Evolutionary conservation across 495 filamentous ascomycete genomes (phyloP).

Genomic region (Bacidia rubella): DNA sequence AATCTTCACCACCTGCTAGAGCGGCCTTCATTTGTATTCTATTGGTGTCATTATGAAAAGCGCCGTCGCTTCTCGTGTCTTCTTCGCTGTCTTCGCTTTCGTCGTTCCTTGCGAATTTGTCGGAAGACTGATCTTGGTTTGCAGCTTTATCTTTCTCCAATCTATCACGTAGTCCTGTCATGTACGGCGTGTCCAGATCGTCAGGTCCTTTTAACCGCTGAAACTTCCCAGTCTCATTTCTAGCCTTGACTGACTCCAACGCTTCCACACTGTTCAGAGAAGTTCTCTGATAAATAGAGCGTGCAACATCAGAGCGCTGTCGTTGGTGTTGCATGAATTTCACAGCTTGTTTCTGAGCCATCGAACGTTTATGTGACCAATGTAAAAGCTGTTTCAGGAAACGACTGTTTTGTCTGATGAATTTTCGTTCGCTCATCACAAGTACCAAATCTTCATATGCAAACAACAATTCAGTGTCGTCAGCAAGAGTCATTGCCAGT

Average conservation of each 20-base stretch:
- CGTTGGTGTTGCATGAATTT: too few species aligned
- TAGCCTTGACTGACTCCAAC: neutral
- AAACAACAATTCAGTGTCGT: neutral
- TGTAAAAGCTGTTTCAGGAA: neutral
- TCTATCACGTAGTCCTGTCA: neutral
- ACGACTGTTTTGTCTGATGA: neutral
- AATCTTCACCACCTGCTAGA: neutral
- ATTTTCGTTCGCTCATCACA: neutral
- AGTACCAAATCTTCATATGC: neutral
- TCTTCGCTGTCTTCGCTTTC: neutral
- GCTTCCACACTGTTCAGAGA: neutral
- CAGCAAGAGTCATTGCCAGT: neutral
- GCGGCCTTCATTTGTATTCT: too few species aligned
- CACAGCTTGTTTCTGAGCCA: too few species aligned
- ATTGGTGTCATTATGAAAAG: too few species aligned
- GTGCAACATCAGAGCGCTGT: neutral
- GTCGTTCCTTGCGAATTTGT: too few species aligned
- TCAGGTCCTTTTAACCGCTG: neutral
- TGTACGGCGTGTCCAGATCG: neutral
- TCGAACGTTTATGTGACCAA: too few species aligned
- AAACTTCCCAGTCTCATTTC: neutral
- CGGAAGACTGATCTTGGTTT: neutral
- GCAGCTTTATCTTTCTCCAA: neutral
- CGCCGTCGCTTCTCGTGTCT: too few species aligned
- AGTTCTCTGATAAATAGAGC: neutral